A percentile compares a stretch with the other conserved stretches of the same genome.
These are phyloP conservation scores for Entelexis paramagnoliae DNA, from an alignment of 1,139 yeast genomes.

Conservation along the genomic window DNA sequence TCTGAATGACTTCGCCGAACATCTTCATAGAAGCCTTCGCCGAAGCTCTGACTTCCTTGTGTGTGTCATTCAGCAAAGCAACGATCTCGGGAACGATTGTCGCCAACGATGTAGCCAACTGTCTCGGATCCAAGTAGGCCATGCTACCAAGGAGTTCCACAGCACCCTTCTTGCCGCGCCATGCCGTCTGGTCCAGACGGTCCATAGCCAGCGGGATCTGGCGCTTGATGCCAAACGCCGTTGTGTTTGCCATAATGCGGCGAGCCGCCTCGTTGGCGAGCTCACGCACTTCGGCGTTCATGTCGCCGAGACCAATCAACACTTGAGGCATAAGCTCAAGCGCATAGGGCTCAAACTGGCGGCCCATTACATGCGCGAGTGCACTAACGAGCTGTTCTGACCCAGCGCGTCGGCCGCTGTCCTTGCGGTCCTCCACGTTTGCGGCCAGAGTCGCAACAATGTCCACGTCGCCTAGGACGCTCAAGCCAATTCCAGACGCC, in stretches of 20 bases:
- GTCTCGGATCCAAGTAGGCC: slow-evolving; percentile 96
- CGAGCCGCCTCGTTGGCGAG: slow-evolving; percentile 85
- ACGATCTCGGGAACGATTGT: slow-evolving; percentile 93
- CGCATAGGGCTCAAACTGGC: slow-evolving; percentile 85
- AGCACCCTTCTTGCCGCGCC: slow-evolving; percentile 97
- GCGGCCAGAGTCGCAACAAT: slow-evolving; percentile 66
- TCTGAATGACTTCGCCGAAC: slow-evolving; percentile 93
- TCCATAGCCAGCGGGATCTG: slow-evolving; percentile 83
- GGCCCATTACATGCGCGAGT: slow-evolving; percentile 62
- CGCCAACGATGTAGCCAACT: slow-evolving; percentile 78
- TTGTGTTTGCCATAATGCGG: slow-evolving; percentile 80
- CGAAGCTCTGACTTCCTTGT: slow-evolving; percentile 90
- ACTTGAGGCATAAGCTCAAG: slow-evolving; percentile 77
- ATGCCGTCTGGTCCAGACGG: slow-evolving; percentile 76
- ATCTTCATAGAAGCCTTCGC: slow-evolving; percentile 82
- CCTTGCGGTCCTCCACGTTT: slow-evolving; percentile 81
- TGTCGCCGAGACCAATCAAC: slow-evolving; percentile 74
- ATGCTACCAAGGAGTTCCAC: slow-evolving; percentile 92
- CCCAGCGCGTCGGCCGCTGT: slow-evolving; percentile 68
- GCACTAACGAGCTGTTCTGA: slow-evolving; percentile 83
- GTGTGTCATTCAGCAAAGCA: slow-evolving; percentile 87
- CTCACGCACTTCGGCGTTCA: slow-evolving; percentile 70
- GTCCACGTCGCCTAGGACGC: slow-evolving; percentile 63
- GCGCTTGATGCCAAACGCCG: slow-evolving; percentile 83
- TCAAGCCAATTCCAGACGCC: slow-evolving; percentile 80